These are phyloP conservation scores for Globisporangium spiculum DNA, from an alignment of 352 stramenopile genomes.

Conservation along the genomic window DNA sequence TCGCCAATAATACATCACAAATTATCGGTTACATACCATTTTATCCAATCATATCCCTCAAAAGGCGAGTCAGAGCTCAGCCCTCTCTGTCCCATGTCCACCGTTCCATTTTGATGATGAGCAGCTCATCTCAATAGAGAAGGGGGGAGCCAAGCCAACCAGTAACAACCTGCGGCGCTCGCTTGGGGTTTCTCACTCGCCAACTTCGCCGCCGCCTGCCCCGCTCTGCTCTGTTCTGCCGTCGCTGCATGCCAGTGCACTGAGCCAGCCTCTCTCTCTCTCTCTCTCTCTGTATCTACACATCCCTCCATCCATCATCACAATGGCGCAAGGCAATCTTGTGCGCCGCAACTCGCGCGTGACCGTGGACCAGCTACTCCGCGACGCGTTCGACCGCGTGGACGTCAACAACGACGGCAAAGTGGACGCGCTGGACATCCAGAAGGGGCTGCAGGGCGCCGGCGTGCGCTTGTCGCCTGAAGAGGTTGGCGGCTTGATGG, in stretches of 20 bases:
- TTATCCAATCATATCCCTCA: background rate
- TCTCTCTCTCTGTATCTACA: background rate
- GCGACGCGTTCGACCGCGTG: constrained; percentile 70
- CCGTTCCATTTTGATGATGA: constrained; percentile 6
- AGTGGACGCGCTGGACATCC: constrained; percentile 74
- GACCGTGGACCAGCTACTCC: constrained; percentile 71
- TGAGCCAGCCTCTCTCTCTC: background rate
- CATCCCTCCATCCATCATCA: constrained; percentile 7
- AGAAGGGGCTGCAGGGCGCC: constrained; percentile 56
- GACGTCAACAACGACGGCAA: constrained; percentile 69
- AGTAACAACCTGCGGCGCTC: background rate
- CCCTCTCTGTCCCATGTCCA: background rate
- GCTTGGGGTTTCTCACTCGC: constrained; percentile 6
- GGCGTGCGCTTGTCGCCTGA: constrained; percentile 61
- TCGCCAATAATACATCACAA: background rate
- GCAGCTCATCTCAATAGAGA: background rate
- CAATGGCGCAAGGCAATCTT: constrained; percentile 29
- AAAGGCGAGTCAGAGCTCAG: constrained; percentile 1
- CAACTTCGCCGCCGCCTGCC: constrained; percentile 1
- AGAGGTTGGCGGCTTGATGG: constrained; percentile 59
- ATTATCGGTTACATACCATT: background rate
- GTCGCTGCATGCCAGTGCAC: constrained; percentile 5
- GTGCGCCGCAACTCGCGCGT: constrained; percentile 77
- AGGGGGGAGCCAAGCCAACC: background rate
- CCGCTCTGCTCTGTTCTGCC: background rate